Conservation (phyloP, 495 filamentous ascomycete genomes). For the Xylaria curta region DNA sequence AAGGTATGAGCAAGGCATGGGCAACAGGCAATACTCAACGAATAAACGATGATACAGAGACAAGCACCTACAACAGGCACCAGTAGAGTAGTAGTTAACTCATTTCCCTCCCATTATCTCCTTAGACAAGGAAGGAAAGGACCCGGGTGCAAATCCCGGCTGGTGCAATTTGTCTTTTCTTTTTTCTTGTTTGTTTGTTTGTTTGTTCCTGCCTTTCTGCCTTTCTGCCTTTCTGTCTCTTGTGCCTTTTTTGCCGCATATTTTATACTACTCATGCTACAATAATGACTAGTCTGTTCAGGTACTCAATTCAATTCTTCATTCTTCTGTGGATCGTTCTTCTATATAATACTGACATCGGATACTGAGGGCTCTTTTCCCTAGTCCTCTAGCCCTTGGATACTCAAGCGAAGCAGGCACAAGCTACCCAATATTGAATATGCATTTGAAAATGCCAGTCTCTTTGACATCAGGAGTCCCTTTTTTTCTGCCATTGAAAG, state of each 20-base stretch:
- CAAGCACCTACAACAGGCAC: slow-evolving; percentile 24
- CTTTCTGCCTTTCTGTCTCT: background rate
- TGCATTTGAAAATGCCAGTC: background rate
- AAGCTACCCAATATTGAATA: background rate
- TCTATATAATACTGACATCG: no score
- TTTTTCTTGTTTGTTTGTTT: background rate
- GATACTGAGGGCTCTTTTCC: no score
- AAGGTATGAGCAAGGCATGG: background rate
- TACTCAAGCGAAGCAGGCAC: background rate
- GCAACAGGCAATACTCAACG: background rate
- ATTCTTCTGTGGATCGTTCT: background rate
- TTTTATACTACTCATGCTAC: no score
- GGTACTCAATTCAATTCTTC: background rate
- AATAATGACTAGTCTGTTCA: background rate
- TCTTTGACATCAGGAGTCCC: background rate
- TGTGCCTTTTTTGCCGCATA: background rate
- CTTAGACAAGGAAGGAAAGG: slow-evolving; percentile 32
- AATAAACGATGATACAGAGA: background rate
- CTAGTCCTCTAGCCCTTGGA: background rate
- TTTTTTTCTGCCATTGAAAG: background rate
- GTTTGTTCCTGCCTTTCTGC: background rate
- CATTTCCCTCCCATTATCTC: slow-evolving; percentile 32
- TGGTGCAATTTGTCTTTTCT: slow-evolving; percentile 31
- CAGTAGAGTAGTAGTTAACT: slow-evolving; percentile 42
- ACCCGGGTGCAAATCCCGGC: slow-evolving; percentile 44